Conservation (phyloP, 805 yeast species). For the Ascoidea asiatica region DNA sequence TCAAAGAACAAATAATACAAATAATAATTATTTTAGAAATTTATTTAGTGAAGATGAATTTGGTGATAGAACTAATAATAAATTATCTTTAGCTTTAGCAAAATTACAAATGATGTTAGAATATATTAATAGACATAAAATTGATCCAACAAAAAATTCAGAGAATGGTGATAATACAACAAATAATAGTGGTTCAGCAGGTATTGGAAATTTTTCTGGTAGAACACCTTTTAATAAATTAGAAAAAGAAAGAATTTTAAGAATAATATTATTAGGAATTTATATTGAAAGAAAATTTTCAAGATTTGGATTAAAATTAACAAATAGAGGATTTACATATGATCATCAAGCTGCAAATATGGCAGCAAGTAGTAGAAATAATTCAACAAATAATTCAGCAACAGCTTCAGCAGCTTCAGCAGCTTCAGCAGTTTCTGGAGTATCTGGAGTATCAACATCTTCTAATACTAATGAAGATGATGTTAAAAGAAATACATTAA, state of each 20-base stretch:
- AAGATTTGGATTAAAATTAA: slow-evolving; percentile 40
- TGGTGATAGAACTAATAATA: slow-evolving; percentile 9
- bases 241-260: slow-evolving; percentile 35
- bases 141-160: slow-evolving; percentile 2
- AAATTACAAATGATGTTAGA: slow-evolving; percentile 4
- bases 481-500: slow-evolving; percentile 4
- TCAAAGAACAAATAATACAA: slow-evolving; percentile 9
- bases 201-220: background rate
- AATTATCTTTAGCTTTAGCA: slow-evolving; percentile 6
- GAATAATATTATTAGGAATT: slow-evolving; percentile 38
- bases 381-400: background rate
- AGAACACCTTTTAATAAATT: slow-evolving; percentile 16
- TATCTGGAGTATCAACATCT: background rate
- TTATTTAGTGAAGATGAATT: slow-evolving; percentile 10
- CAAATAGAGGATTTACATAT: slow-evolving; percentile 30
- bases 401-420: slow-evolving; percentile 2
- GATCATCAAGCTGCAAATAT: slow-evolving; percentile 9
- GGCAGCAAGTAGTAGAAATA: background rate
- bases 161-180: slow-evolving; percentile 1
- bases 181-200: background rate
- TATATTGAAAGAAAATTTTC: slow-evolving; percentile 33
- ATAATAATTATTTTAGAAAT: slow-evolving; percentile 10
- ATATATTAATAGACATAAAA: background rate
- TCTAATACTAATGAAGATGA: slow-evolving; percentile 9
- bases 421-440: slow-evolving; percentile 3